These are phyloP conservation scores for Paraconiothyrium brasiliense DNA, from an alignment of 2,329 filamentous ascomycete species.

Conservation along the genomic window DNA sequence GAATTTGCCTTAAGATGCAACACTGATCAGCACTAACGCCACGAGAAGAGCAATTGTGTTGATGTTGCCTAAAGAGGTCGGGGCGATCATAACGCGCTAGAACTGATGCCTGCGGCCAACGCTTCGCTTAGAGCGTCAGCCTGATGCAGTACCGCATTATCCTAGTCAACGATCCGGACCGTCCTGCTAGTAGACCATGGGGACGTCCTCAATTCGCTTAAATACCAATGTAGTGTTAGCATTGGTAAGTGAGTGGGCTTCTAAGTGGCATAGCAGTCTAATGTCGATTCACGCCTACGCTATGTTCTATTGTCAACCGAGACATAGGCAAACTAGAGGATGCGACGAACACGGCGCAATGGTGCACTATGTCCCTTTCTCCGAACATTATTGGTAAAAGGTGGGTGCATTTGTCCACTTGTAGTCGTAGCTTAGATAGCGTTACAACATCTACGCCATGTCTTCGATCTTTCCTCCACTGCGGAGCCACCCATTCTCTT, in stretches of 20 bases:
- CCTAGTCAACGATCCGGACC: neutral
- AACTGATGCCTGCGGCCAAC: neutral
- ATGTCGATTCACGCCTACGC: too few species aligned
- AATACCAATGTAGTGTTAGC: neutral
- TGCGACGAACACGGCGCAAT: neutral
- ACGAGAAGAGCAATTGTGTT: neutral
- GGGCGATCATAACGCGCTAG: neutral
- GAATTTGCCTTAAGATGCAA: neutral
- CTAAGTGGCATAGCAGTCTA: too few species aligned
- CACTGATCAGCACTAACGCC: neutral
- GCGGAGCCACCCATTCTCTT: conserved; percentile 5
- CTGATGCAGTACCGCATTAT: neutral
- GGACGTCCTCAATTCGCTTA: neutral
- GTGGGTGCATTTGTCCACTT: neutral
- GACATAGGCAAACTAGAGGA: too few species aligned
- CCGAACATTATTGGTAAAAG: neutral
- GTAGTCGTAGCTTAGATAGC: neutral
- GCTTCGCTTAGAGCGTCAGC: neutral
- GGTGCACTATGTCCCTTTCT: neutral
- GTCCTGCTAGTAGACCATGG: neutral
- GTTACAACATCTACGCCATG: conserved; percentile 1
- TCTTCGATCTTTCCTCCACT: neutral
- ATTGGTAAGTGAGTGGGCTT: too few species aligned
- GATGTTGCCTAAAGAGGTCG: neutral
- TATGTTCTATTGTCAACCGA: too few species aligned